These are phyloP conservation scores for Byssochlamys sp. DNA, from an alignment of 2,329 filamentous ascomycete genomes.

Conservation along the genomic window DNA sequence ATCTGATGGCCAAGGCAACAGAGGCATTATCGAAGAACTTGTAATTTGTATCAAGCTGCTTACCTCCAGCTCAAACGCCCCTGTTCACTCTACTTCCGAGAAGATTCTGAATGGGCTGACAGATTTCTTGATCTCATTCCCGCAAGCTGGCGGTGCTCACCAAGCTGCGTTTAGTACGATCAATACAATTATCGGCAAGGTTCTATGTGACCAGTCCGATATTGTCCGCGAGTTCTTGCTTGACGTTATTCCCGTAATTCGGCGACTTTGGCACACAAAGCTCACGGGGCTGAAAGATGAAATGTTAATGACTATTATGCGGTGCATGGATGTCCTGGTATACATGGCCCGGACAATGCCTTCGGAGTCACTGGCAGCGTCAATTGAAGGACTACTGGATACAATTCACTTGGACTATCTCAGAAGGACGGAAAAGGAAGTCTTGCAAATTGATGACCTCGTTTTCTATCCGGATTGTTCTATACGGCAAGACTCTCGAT, in stretches of 20 bases:
- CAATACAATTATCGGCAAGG: slow-evolving; percentile 58
- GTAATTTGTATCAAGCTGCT: slow-evolving; percentile 59
- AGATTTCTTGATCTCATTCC: slow-evolving; percentile 52
- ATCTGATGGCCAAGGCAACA: slow-evolving; percentile 14
- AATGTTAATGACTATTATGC: slow-evolving; percentile 62
- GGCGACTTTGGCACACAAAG: slow-evolving; percentile 68
- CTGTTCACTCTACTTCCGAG: slow-evolving; percentile 48
- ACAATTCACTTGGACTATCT: slow-evolving; percentile 70
- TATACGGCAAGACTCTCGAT: slow-evolving; percentile 25
- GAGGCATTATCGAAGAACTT: slow-evolving; percentile 42
- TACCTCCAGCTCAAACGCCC: slow-evolving; percentile 57
- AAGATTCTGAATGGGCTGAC: slow-evolving; percentile 49
- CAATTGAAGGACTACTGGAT: slow-evolving; percentile 58
- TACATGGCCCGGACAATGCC: slow-evolving; percentile 29
- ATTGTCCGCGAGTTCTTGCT: slow-evolving; percentile 53
- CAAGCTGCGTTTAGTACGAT: slow-evolving; percentile 66
- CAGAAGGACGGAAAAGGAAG: slow-evolving; percentile 58
- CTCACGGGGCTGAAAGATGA: slow-evolving; percentile 61
- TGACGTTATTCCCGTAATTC: slow-evolving; percentile 60
- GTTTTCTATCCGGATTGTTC: slow-evolving; percentile 38
- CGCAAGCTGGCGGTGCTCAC: slow-evolving; percentile 55
- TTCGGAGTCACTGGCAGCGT: slow-evolving; percentile 31
- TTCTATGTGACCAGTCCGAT: slow-evolving; percentile 58
- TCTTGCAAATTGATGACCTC: slow-evolving; percentile 70
- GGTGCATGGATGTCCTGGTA: slow-evolving; percentile 53